These are phyloP conservation scores for Anthoceros angustus DNA, from an alignment of 225 moss, liverwort and hornwort genomes.

Conservation along the genomic window DNA sequence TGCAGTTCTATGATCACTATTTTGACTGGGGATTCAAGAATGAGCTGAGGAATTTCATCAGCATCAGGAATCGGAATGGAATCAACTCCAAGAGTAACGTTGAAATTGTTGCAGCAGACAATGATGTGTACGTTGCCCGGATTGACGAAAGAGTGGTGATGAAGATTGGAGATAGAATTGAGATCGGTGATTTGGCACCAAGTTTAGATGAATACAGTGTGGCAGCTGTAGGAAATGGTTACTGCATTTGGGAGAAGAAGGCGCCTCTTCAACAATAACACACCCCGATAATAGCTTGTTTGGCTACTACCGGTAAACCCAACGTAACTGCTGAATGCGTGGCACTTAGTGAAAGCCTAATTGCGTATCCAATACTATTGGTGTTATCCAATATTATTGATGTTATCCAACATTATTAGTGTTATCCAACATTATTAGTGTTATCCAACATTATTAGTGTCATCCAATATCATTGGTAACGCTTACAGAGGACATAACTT, in stretches of 20 bases:
- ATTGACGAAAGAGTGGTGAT: constrained; percentile 40
- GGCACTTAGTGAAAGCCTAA: no score
- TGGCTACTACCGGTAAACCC: no score
- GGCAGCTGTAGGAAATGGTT: not conserved
- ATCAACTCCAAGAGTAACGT: constrained; percentile 22
- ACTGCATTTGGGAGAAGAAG: constrained; percentile 6
- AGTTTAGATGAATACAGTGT: not conserved
- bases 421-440: no score
- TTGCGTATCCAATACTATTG: no score
- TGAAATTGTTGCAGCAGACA: constrained; percentile 40
- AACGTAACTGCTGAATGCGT: no score
- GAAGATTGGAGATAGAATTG: not conserved
- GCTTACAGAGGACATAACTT: no score
- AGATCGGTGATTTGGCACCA: constrained; percentile 3
- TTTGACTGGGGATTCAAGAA: not conserved
- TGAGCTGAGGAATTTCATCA: constrained; percentile 1
- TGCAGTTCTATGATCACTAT: constrained; percentile 4
- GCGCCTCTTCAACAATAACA: not conserved
- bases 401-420: no score
- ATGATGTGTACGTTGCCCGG: constrained; percentile 47
- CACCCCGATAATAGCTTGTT: no score
- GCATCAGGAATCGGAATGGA: not conserved
- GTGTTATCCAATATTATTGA: no score
- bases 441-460: no score
- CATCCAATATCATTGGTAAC: no score